phyloP scores from a whole-genome alignment of 2,329 filamentous ascomycete species.

The Harringtonia aguacate region DNA sequence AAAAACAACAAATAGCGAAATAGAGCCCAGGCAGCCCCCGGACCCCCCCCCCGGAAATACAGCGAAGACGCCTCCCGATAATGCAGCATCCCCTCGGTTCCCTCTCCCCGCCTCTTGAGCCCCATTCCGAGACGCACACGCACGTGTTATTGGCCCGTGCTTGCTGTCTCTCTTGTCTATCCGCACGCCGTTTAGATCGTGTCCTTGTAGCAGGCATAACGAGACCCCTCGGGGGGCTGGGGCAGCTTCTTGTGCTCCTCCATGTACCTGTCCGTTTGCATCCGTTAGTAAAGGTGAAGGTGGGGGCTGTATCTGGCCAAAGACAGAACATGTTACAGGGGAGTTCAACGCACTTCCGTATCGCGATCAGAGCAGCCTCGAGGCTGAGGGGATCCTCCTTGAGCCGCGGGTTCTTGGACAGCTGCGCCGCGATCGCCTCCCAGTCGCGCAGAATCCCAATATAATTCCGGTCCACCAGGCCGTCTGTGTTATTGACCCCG shows the following conservation, averaged over 20 bases:
- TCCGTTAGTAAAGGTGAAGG: conserved; percentile 10
- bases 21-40: neutral
- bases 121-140: too few relatives aligned
- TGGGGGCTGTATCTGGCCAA: too few relatives aligned
- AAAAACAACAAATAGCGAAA: neutral
- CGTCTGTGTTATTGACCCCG: conserved; percentile 72
- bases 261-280: conserved; percentile 67
- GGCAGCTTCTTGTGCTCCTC: conserved; percentile 92
- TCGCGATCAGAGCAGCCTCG: conserved; percentile 23
- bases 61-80: conserved; percentile 2
- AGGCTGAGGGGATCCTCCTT: conserved; percentile 23
- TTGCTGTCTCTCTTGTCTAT: neutral
- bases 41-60: neutral
- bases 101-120: neutral
- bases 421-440: conserved; percentile 91
- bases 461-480: conserved; percentile 74
- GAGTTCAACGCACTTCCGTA: conserved; percentile 20
- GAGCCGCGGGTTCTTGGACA: conserved; percentile 18
- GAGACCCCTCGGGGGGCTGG: conserved; percentile 79
- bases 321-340: too few relatives aligned
- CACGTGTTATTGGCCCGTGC: neutral
- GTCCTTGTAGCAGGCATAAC: conserved; percentile 21
- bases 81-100: neutral
- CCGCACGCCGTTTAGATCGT: conserved; percentile 4
- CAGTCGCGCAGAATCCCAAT: conserved; percentile 80